phyloP scores from a whole-genome alignment of 208 protist genomes.

The Balamuthia mandrillaris region DNA sequence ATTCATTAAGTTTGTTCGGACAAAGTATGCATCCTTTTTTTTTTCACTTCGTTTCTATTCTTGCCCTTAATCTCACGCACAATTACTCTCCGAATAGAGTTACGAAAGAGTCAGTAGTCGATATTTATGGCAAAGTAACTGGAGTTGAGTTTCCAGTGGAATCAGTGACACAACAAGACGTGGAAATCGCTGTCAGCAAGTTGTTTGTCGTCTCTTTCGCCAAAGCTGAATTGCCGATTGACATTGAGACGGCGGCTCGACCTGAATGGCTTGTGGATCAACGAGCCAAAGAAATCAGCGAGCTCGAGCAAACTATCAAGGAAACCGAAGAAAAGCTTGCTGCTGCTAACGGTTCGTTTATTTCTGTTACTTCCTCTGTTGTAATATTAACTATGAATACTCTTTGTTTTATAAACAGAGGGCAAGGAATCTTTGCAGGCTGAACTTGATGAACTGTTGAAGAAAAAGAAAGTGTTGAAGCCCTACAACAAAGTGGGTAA shows the following conservation, averaged over 20 bases:
- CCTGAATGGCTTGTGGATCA: not conserved
- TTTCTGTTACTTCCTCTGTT: not conserved
- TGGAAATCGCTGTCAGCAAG: slow-evolving; percentile 7
- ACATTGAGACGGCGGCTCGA: slow-evolving; percentile 21
- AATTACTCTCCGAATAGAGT: no score
- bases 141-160: not conserved
- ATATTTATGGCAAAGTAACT: not conserved
- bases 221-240: slow-evolving; percentile 9
- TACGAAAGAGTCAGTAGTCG: slow-evolving; percentile 29
- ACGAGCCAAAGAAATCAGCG: not conserved
- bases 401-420: not conserved
- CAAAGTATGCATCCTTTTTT: no score
- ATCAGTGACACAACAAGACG: slow-evolving; percentile 12
- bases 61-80: no score
- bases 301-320: not conserved
- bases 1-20: no score
- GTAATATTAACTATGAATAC: not conserved
- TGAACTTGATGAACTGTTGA: not conserved
- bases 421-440: not conserved
- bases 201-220: not conserved
- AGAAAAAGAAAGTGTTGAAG: not conserved
- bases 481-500: slow-evolving; percentile 55
- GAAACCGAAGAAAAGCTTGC: not conserved
- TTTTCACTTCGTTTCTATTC: no score
- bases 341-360: not conserved